Conservation (phyloP, 202 grass and related monocot genomes). For the Setaria viridis region DNA sequence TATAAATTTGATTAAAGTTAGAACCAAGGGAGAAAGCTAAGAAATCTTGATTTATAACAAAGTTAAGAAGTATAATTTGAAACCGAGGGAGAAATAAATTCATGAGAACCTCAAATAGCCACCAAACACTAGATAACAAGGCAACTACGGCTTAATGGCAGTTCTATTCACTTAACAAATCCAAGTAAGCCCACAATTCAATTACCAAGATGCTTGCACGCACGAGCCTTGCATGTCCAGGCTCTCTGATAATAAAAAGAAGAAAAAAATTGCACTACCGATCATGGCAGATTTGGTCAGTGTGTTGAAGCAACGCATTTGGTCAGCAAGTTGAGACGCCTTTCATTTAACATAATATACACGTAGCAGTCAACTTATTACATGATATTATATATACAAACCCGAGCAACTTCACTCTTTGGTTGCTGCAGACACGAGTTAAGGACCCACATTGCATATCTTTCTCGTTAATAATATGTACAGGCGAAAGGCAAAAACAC, state of each 20-base stretch:
- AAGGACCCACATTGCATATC: constrained; percentile 42
- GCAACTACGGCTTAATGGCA: background rate
- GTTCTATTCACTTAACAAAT: background rate
- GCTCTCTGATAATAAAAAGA: background rate
- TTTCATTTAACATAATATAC: constrained; percentile 45
- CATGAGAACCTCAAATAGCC: background rate
- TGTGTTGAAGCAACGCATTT: background rate
- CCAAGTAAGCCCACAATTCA: background rate
- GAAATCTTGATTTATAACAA: too few relatives aligned
- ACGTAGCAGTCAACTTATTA: constrained; percentile 63
- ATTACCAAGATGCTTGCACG: too few relatives aligned
- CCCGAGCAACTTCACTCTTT: constrained; percentile 58
- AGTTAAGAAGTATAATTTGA: too few relatives aligned
- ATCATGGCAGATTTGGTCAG: background rate
- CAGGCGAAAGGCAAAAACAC: constrained; percentile 44
- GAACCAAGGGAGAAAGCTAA: too few relatives aligned
- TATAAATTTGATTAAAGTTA: too few relatives aligned
- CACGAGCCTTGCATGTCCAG: background rate
- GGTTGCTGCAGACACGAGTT: constrained; percentile 56
- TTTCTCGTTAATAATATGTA: constrained; percentile 50
- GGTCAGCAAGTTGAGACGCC: constrained; percentile 14
- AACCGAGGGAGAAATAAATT: background rate
- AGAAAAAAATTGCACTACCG: background rate
- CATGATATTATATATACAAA: constrained; percentile 66
- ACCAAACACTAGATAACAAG: background rate